phyloP scores from a whole-genome alignment of 140 eudicot species.

The Stevia rebaudiana region DNA sequence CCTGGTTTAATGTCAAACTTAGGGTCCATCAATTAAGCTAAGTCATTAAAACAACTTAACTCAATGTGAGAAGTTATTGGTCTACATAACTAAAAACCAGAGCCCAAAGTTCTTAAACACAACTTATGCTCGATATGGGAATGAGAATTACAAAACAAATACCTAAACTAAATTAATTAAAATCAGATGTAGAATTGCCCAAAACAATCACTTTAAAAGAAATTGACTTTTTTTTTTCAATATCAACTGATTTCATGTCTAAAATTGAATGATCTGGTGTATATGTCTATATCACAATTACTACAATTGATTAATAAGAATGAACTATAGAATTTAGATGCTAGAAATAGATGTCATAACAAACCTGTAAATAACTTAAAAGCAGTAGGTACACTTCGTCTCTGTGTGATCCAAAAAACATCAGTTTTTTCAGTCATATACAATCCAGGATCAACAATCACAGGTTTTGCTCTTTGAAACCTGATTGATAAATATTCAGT shows the following conservation, averaged over 20 bases:
- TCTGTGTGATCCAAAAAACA: slow-evolving; percentile 12
- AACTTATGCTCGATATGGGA: neutral
- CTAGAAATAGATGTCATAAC: slow-evolving; percentile 8
- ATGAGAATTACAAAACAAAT: too few species aligned
- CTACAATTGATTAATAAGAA: slow-evolving; percentile 17
- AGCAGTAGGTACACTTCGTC: slow-evolving; percentile 10
- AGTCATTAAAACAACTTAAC: neutral
- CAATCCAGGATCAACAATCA: slow-evolving; percentile 9
- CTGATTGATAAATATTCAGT: neutral
- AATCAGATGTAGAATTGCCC: neutral
- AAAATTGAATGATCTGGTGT: slow-evolving; percentile 8
- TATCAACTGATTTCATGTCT: slow-evolving; percentile 5
- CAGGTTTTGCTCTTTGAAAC: slow-evolving; percentile 14
- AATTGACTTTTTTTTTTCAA: too few species aligned
- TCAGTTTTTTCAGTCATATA: slow-evolving; percentile 5
- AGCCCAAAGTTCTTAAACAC: neutral
- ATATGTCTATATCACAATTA: slow-evolving; percentile 18
- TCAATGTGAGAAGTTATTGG: neutral
- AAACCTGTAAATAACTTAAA: slow-evolving; percentile 10
- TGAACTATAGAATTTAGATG: too few species aligned
- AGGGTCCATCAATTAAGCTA: neutral
- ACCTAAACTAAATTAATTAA: slow-evolving; percentile 14
- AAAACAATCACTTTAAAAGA: too few species aligned
- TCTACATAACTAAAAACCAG: neutral
- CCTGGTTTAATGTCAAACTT: neutral